These are phyloP conservation scores for Solanum hybrid DNA, from an alignment of 305 asterid species.

Conservation along the genomic window DNA sequence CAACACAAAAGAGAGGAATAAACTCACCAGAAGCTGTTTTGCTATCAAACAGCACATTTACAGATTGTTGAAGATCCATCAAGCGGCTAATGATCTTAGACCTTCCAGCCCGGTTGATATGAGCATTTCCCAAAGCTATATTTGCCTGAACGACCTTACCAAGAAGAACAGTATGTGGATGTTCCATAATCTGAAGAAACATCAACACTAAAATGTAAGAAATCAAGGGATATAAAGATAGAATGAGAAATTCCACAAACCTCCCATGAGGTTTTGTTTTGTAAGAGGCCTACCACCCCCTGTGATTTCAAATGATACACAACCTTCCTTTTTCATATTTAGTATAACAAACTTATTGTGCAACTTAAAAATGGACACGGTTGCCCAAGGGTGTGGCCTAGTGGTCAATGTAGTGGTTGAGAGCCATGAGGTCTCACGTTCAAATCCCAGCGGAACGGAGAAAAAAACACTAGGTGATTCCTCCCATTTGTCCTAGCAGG, in stretches of 20 bases:
- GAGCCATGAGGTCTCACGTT: not conserved
- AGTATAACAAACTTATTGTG: not conserved
- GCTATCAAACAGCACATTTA: slow-evolving; percentile 68
- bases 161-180: slow-evolving; percentile 70
- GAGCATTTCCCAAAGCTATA: slow-evolving; percentile 68
- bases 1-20: slow-evolving; percentile 15
- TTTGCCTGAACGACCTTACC: slow-evolving; percentile 77
- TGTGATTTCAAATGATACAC: not conserved
- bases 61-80: slow-evolving; percentile 91
- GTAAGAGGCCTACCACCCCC: not conserved
- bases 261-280: not conserved
- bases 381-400: not conserved
- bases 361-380: not conserved
- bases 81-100: slow-evolving; percentile 53
- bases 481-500: not conserved
- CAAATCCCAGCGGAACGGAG: not conserved
- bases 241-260: not conserved
- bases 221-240: not conserved
- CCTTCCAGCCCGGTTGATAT: slow-evolving; percentile 38
- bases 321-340: not conserved
- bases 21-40: slow-evolving; percentile 64
- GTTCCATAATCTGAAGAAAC: slow-evolving; percentile 73
- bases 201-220: not conserved
- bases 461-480: not conserved
- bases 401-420: not conserved